Evolutionary conservation across 106 monocot genomes (phyloP).

Genomic region (Dendrobium officinale): DNA sequence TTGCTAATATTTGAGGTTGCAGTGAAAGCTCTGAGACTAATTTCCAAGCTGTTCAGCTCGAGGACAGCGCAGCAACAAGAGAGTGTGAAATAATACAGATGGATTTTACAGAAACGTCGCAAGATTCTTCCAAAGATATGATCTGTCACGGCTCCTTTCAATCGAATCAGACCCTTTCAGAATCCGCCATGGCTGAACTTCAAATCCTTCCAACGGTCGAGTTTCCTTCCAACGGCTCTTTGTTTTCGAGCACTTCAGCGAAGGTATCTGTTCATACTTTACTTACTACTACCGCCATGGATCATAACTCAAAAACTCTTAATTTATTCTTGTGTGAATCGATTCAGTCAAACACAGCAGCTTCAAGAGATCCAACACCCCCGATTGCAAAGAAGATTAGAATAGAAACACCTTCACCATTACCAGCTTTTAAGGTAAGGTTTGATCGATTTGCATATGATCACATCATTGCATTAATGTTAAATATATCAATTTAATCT

Average conservation of each 20-base stretch:
- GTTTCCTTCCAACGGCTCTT: background rate
- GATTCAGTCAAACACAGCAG: background rate
- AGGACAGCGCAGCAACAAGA: background rate
- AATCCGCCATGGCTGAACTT: background rate
- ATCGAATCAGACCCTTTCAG: background rate
- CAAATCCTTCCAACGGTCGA: background rate
- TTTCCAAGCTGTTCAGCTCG: background rate
- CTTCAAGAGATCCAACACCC: constrained; percentile 13
- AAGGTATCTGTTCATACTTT: background rate
- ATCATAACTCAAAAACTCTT: background rate
- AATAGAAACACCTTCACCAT: constrained; percentile 48
- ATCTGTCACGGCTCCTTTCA: background rate
- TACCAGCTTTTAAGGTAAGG: constrained; percentile 61
- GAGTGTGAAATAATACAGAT: background rate
- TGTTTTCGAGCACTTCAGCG: background rate
- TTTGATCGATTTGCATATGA: background rate
- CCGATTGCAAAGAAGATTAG: constrained; percentile 50
- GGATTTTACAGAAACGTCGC: background rate
- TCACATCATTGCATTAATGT: background rate
- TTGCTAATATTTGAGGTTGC: background rate
- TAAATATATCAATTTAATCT: background rate
- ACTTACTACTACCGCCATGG: background rate
- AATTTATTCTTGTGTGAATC: background rate
- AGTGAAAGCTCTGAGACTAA: background rate
- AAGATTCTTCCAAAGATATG: background rate